These are phyloP conservation scores for Avicennia marina DNA, from an alignment of 257 asterid species.

Conservation along the genomic window DNA sequence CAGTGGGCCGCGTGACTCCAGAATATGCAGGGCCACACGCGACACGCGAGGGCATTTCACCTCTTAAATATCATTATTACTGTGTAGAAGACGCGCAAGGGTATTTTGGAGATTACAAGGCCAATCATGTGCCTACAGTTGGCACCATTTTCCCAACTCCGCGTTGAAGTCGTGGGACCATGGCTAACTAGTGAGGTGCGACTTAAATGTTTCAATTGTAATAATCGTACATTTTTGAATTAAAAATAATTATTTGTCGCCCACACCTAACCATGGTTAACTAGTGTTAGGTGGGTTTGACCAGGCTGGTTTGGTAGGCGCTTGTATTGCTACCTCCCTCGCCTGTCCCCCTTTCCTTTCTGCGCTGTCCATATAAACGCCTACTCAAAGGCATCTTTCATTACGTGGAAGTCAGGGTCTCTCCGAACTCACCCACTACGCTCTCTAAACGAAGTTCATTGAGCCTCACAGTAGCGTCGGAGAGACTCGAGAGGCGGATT, in stretches of 20 bases:
- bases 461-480: slow-evolving; percentile 3
- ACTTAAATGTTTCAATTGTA: no score
- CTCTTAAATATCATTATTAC: not conserved
- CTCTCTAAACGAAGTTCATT: slow-evolving; percentile 20
- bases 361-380: no score
- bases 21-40: slow-evolving; percentile 22
- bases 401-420: slow-evolving; percentile 31
- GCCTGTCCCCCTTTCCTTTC: slow-evolving; percentile 16
- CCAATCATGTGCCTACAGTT: slow-evolving; percentile 11
- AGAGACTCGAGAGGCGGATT: slow-evolving; percentile 23
- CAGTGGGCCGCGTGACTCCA: slow-evolving; percentile 8
- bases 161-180: slow-evolving; percentile 12
- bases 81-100: slow-evolving; percentile 16
- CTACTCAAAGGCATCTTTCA: no score
- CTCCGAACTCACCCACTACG: slow-evolving; percentile 32
- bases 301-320: slow-evolving; percentile 82
- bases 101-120: slow-evolving; percentile 15
- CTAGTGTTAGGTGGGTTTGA: slow-evolving; percentile 53
- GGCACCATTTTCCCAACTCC: not conserved
- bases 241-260: no score
- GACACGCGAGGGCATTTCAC: slow-evolving; percentile 31
- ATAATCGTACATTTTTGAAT: no score
- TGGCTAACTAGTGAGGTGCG: no score
- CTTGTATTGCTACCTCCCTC: slow-evolving; percentile 1
- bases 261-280: slow-evolving; percentile 46